A percentile compares a stretch with the other conserved stretches of the same genome.
These are phyloP conservation scores for Viridothelium virens DNA, from an alignment of 495 filamentous ascomycete genomes.

Conservation along the genomic window DNA sequence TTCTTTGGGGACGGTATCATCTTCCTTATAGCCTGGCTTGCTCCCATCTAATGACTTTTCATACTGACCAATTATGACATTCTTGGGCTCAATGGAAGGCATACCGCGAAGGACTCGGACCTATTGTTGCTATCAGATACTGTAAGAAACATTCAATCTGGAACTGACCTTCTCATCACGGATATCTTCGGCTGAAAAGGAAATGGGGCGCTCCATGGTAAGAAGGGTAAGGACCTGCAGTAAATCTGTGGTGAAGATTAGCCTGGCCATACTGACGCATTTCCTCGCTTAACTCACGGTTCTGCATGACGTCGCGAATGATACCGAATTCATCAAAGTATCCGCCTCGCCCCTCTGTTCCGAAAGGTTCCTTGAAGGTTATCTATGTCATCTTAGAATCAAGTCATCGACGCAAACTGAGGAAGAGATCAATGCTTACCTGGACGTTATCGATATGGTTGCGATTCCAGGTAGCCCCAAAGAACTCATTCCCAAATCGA, in stretches of 20 bases:
- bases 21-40: constrained; percentile 97
- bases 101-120: constrained; percentile 87
- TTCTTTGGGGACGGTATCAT: constrained; percentile 96
- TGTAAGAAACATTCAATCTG: background rate
- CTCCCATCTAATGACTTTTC: constrained; percentile 91
- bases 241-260: constrained; percentile 43
- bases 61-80: constrained; percentile 99
- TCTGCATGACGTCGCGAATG: constrained; percentile 80
- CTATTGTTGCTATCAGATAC: background rate
- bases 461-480: constrained; percentile 97
- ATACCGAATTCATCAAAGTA: constrained; percentile 99
- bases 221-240: constrained; percentile 93
- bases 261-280: background rate
- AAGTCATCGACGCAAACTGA: constrained; percentile 19
- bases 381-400: constrained; percentile 46
- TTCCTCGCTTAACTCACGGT: constrained; percentile 37
- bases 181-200: constrained; percentile 96
- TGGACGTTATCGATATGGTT: constrained; percentile 99
- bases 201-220: constrained; percentile 97
- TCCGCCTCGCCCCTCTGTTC: constrained; percentile 96
- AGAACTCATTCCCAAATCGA: constrained; percentile 98
- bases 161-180: constrained; percentile 79
- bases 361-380: constrained; percentile 99
- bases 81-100: constrained; percentile 95
- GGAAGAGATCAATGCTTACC: constrained; percentile 12